A percentile compares a stretch with the other conserved stretches of the same genome.
These are phyloP conservation scores for Corylus americana DNA, from an alignment of 306 rosid genomes.

Conservation along the genomic window DNA sequence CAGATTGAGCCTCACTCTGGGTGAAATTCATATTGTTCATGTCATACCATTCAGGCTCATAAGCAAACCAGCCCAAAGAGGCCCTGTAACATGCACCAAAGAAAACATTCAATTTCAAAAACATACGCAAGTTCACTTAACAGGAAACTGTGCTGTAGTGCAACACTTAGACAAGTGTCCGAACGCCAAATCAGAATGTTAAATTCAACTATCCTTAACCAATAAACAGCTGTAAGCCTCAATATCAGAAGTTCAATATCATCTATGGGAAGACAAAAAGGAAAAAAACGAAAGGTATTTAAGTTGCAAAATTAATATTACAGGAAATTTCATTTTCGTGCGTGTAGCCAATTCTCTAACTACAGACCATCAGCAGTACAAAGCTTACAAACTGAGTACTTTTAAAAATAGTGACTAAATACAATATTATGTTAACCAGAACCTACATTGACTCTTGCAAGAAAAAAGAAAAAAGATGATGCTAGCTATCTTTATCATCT, in stretches of 20 bases:
- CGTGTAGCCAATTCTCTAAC: background rate
- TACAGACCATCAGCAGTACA: background rate
- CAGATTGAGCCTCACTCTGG: conserved; percentile 94
- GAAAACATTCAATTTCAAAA: conserved; percentile 35
- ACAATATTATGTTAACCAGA: background rate
- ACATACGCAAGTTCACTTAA: conserved; percentile 20
- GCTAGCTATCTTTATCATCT: background rate
- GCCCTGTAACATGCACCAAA: conserved; percentile 61
- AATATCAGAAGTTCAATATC: conserved; percentile 1
- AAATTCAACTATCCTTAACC: conserved; percentile 8
- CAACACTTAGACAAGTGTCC: conserved; percentile 9
- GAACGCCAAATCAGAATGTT: conserved; percentile 13
- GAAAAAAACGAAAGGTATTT: background rate
- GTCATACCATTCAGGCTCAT: conserved; percentile 86
- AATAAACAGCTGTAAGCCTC: conserved; percentile 10
- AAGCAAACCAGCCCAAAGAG: conserved; percentile 91
- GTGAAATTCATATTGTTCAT: conserved; percentile 67
- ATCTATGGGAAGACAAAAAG: background rate
- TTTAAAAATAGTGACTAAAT: background rate
- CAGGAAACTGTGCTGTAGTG: conserved; percentile 25
- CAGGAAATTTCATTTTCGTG: background rate
- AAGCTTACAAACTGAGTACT: background rate
- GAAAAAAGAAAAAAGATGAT: background rate
- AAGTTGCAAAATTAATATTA: background rate
- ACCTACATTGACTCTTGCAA: background rate